A percentile compares a stretch with the other conserved stretches of the same genome.
Evolutionary conservation across 768 basidiomycete species (phyloP).

Genomic region (Leccinum barrowsii): DNA sequence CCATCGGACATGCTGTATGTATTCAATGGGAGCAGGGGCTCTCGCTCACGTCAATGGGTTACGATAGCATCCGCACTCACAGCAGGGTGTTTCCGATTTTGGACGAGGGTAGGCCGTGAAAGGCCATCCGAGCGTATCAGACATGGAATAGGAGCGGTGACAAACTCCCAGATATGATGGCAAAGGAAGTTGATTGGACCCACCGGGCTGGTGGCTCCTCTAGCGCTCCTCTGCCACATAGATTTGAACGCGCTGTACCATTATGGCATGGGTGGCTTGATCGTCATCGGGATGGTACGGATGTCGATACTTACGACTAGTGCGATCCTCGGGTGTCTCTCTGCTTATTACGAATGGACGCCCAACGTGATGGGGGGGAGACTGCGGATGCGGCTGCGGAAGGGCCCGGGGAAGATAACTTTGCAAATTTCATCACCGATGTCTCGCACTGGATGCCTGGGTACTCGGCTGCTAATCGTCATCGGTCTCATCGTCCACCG

Average conservation of each 20-base stretch:
- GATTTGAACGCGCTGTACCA: not conserved
- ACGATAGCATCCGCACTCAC: not conserved
- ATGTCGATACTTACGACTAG: not conserved
- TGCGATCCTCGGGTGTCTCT: constrained; percentile 3
- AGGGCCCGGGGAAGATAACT: not conserved
- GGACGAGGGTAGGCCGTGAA: not conserved
- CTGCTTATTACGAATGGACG: constrained; percentile 6
- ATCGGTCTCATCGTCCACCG: not conserved
- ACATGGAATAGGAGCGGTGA: not conserved
- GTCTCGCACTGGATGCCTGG: not conserved
- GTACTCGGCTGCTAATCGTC: not conserved
- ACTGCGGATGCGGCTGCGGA: constrained; percentile 7
- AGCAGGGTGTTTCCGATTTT: constrained; percentile 1
- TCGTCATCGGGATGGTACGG: not conserved
- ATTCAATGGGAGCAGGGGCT: not conserved
- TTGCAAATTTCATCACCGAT: not conserved
- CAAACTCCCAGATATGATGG: not conserved
- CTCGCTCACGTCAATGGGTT: not conserved
- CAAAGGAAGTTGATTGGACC: not conserved
- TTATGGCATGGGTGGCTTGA: not conserved
- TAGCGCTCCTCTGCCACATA: not conserved
- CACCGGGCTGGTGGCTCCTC: not conserved
- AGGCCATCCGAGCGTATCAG: not conserved
- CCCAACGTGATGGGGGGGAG: not conserved
- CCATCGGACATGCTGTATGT: constrained; percentile 1